These are phyloP conservation scores for Phaeophleospora eucalypticola DNA, from an alignment of 2,329 filamentous ascomycete genomes.

Conservation along the genomic window DNA sequence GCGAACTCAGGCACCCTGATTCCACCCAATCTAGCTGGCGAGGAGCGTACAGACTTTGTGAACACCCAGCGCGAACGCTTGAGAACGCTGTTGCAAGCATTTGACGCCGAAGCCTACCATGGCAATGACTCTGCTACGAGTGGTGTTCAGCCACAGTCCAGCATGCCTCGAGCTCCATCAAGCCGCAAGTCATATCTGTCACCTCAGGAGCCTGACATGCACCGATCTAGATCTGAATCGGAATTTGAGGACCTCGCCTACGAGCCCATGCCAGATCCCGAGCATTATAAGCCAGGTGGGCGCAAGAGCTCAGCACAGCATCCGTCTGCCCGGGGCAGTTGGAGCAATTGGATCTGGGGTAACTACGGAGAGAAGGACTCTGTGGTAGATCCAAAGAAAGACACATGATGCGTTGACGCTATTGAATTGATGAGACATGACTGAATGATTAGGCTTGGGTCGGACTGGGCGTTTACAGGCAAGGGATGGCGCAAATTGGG, in stretches of 20 bases:
- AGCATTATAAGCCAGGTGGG: conserved; percentile 20
- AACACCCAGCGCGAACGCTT: conserved; percentile 74
- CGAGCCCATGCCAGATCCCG: conserved; percentile 36
- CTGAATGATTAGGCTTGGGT: neutral
- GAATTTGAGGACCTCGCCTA: conserved; percentile 65
- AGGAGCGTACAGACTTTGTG: conserved; percentile 71
- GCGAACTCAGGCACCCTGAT: conserved; percentile 62
- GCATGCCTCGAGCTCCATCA: conserved; percentile 21
- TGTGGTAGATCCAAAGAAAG: conserved; percentile 30
- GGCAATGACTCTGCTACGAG: conserved; percentile 16
- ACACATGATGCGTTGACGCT: conserved; percentile 10
- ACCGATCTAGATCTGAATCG: conserved; percentile 77
- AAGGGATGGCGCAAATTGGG: neutral
- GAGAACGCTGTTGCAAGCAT: conserved; percentile 66
- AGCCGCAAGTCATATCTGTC: conserved; percentile 29
- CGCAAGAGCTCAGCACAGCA: neutral
- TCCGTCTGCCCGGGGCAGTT: conserved; percentile 17
- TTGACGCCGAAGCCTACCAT: conserved; percentile 72
- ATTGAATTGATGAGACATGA: neutral
- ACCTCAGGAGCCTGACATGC: conserved; percentile 44
- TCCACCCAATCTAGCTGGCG: conserved; percentile 63
- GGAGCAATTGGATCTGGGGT: conserved; percentile 37
- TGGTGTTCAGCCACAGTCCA: conserved; percentile 20
- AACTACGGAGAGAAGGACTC: conserved; percentile 36
- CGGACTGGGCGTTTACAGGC: neutral